These are phyloP conservation scores for Pelargonium hybrid DNA, from an alignment of 441 rosid genomes.

Conservation along the genomic window DNA sequence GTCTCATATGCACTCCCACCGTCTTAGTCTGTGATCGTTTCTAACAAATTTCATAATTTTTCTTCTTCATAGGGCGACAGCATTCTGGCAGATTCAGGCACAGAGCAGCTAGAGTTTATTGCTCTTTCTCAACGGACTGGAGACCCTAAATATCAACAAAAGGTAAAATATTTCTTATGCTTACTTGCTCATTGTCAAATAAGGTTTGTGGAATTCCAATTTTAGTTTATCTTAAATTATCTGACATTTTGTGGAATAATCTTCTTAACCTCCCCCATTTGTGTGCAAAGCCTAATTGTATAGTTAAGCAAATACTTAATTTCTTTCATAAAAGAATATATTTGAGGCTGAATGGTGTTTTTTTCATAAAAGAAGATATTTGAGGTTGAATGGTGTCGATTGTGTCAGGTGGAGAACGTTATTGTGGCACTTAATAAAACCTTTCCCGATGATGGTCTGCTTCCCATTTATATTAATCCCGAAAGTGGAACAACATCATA, in stretches of 20 bases:
- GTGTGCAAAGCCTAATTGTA: too few species aligned
- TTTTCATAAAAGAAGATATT: too few species aligned
- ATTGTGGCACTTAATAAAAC: conserved; percentile 51
- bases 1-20: neutral
- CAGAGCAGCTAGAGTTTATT: conserved; percentile 93
- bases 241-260: neutral
- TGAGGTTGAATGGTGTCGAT: too few species aligned
- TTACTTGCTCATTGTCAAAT: neutral
- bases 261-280: too few species aligned
- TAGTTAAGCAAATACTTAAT: too few species aligned
- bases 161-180: conserved; percentile 34
- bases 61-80: conserved; percentile 56
- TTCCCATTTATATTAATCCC: conserved; percentile 81
- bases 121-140: conserved; percentile 98
- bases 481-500: conserved; percentile 44
- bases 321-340: neutral
- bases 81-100: conserved; percentile 95
- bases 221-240: neutral
- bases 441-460: conserved; percentile 84
- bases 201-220: neutral
- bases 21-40: conserved; percentile 1
- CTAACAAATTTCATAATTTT: conserved; percentile 7
- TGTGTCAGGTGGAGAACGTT: conserved; percentile 69
- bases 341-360: neutral
- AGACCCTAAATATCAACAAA: conserved; percentile 87